Conservation (phyloP, 345 rosid genomes). For the Eucalyptus globulus region DNA sequence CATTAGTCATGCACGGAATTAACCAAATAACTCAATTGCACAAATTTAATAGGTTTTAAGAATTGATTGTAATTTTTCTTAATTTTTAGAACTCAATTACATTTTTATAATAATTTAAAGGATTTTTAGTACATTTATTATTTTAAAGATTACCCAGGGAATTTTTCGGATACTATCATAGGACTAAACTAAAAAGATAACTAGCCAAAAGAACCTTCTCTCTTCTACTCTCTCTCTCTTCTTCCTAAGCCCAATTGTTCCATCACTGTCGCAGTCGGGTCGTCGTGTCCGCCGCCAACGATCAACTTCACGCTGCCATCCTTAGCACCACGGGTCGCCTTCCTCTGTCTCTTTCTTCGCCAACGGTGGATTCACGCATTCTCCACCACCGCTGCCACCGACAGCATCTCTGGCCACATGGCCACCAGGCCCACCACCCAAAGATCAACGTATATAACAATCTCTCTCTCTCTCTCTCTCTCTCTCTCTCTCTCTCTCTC, state of each 20-base stretch:
- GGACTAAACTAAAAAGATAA: not conserved
- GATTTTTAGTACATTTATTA: no score
- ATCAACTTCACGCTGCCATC: not conserved
- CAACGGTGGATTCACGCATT: not conserved
- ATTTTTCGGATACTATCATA: not conserved
- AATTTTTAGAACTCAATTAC: no score
- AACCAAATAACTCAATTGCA: no score
- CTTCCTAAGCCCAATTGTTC: not conserved
- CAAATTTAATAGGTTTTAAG: no score
- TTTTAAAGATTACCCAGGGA: no score
- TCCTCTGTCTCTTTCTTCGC: not conserved
- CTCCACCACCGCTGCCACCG: constrained; percentile 11
- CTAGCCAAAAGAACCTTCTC: not conserved
- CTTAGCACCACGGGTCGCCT: not conserved
- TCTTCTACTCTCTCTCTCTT: not conserved
- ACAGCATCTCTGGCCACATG: not conserved
- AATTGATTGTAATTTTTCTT: no score
- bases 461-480: no score
- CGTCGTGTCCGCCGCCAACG: not conserved
- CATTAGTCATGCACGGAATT: no score
- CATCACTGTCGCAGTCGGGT: not conserved
- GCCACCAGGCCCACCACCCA: not conserved
- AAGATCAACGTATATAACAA: not conserved
- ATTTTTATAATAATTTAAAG: no score
- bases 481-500: not conserved